These are phyloP conservation scores for Porcisia deanei DNA, from an alignment of 208 protist genomes.

Conservation along the genomic window DNA sequence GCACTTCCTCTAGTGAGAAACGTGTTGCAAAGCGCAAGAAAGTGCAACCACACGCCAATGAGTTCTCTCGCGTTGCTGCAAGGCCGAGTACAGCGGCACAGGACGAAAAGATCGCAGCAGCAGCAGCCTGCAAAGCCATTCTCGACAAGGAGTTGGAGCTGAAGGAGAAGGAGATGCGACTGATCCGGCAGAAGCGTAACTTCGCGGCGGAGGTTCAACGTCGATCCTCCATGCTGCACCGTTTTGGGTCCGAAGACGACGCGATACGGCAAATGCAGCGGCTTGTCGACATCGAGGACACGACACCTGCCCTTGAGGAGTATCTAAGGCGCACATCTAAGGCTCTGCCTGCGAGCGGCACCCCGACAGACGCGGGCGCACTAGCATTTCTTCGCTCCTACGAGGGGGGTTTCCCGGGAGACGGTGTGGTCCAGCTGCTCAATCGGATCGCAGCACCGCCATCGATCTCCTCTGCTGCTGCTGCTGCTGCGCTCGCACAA, in stretches of 20 bases:
- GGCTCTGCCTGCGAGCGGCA: not conserved
- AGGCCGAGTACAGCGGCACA: constrained; percentile 14
- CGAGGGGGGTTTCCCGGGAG: constrained; percentile 1
- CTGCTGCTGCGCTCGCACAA: not conserved
- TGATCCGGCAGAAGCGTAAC: constrained; percentile 55
- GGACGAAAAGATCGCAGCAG: constrained; percentile 41
- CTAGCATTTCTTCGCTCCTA: constrained; percentile 26
- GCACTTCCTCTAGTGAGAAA: constrained; percentile 7
- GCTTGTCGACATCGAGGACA: constrained; percentile 35
- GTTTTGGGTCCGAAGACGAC: constrained; percentile 43
- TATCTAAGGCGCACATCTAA: constrained; percentile 32
- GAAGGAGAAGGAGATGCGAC: constrained; percentile 47
- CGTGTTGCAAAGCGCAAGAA: not conserved
- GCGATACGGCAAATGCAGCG: constrained; percentile 46
- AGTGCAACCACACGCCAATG: constrained; percentile 1
- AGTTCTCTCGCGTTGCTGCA: constrained; percentile 10
- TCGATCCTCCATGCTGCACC: constrained; percentile 27
- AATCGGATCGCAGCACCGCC: constrained; percentile 2
- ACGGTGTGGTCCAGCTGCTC: not conserved
- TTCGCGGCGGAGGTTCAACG: constrained; percentile 54
- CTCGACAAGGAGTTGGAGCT: constrained; percentile 53
- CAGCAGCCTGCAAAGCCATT: constrained; percentile 47
- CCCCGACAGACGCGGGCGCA: constrained; percentile 18
- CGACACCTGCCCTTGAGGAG: constrained; percentile 33
- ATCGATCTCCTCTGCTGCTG: not conserved